phyloP scores from a whole-genome alignment of 2,329 filamentous ascomycete species.

The Xylaria multiplex region DNA sequence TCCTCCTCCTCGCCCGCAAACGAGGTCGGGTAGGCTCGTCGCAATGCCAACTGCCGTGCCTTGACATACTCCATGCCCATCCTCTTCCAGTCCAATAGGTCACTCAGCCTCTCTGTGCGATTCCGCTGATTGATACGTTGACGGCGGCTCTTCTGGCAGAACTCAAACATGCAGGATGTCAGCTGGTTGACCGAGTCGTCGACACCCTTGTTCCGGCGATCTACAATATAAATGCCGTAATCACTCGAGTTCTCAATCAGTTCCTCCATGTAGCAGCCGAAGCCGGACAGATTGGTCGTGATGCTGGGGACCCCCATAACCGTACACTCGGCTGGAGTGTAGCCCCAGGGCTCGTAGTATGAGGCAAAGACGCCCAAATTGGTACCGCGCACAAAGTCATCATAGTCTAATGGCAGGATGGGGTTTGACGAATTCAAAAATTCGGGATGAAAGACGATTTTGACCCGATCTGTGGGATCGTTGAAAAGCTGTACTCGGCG shows the following conservation, averaged over 20 bases:
- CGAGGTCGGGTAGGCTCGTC: constrained; percentile 88
- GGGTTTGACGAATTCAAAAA: constrained; percentile 97
- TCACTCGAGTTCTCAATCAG: constrained; percentile 97
- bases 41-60: constrained; percentile 88
- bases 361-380: constrained; percentile 96
- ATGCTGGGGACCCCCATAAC: constrained; percentile 99
- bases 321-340: constrained; percentile 97
- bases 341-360: constrained; percentile 99
- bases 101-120: constrained; percentile 91
- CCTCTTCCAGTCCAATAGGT: constrained; percentile 97
- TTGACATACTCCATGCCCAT: constrained; percentile 99
- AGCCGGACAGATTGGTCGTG: constrained; percentile 96
- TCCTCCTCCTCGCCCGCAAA: constrained; percentile 85
- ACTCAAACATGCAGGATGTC: constrained; percentile 91
- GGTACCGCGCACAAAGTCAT: constrained; percentile 97
- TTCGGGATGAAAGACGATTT: constrained; percentile 97
- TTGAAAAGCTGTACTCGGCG: constrained; percentile 97
- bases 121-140: constrained; percentile 99
- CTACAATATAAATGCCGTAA: constrained; percentile 99
- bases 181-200: constrained; percentile 98
- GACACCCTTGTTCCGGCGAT: constrained; percentile 92
- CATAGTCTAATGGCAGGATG: constrained; percentile 94
- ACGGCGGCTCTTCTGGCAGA: constrained; percentile 89
- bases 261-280: constrained; percentile 99
- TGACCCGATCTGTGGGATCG: constrained; percentile 92